These are phyloP conservation scores for Pythium aristosporum DNA, from an alignment of 352 stramenopile genomes.

Conservation along the genomic window DNA sequence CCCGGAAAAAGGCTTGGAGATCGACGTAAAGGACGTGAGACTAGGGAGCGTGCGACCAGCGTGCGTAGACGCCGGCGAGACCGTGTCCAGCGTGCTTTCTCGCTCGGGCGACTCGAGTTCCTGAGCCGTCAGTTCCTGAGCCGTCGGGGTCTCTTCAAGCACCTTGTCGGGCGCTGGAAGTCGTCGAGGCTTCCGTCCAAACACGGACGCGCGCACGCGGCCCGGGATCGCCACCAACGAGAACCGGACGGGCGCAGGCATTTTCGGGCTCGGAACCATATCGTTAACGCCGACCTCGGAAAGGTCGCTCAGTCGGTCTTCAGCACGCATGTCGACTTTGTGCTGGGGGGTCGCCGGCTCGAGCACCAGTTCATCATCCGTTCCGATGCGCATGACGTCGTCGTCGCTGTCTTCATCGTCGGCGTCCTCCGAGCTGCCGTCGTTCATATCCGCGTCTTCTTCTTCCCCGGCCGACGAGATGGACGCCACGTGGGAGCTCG, in stretches of 20 bases:
- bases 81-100: conserved; percentile 9
- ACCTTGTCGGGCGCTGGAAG: not conserved
- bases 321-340: not conserved
- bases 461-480: conserved; percentile 20
- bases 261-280: not conserved
- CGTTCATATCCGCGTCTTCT: conserved; percentile 2
- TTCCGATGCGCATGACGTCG: conserved; percentile 34
- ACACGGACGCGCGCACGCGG: conserved; percentile 25
- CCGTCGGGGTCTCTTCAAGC: not conserved
- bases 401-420: conserved; percentile 48
- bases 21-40: conserved; percentile 25
- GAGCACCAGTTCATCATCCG: conserved; percentile 12
- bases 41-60: conserved; percentile 18
- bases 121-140: not conserved
- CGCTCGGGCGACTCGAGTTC: conserved; percentile 4
- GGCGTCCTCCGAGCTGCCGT: conserved; percentile 37
- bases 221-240: conserved; percentile 25
- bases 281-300: conserved; percentile 1
- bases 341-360: not conserved
- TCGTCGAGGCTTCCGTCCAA: conserved; percentile 11
- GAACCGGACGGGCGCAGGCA: conserved; percentile 9
- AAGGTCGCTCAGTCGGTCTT: conserved; percentile 11
- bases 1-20: conserved; percentile 19
- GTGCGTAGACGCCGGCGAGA: conserved; percentile 15
- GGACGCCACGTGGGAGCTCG: conserved; percentile 22